Base-by-base conservation (phyloP, 805 yeast genomes). In the Barnettozyma californica region DNA sequence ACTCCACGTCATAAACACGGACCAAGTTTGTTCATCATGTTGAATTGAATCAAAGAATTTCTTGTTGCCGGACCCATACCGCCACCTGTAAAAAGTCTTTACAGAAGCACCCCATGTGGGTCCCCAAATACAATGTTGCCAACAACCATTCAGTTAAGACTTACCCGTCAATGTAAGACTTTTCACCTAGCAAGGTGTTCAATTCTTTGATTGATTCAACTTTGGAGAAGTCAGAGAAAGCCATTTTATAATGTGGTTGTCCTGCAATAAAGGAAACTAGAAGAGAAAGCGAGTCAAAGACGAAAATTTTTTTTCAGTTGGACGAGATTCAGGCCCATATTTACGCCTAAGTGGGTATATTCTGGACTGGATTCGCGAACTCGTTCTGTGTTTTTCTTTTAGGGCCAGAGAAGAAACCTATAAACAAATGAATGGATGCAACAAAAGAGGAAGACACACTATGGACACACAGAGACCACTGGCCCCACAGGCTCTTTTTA, bases 1-100 rank as follows among this genome's bases (percentile, higher is more conserved):
- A 83, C 73, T 75, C 88, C 95, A 83, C 90, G 87, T 88, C 95
- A 81, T 84, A 84, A 87, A 87, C 95, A 87, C 91, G 95, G 95
- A 87, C 95, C 95, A 87, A 84, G 76, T 64, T 67, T 66, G 74
- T 73, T 85, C 90, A 85, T 83, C 88, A 83, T 77, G 14, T 40
- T 13, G 43, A 26, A 23, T 27, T 14, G 21, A 8, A 27, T 20
- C 26, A 37, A 37, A 29, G 7, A 3, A 4, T 3, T 18, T 35
- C 14, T 35, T 18, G 21, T 18, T 18, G 23, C 10, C 7, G 5
- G 38, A 35, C 16, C 21, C n/a, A n/a, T n/a, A n/a, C n/a, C 18
- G 38, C 20, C 20, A 4, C 5, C 21, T 9, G 18, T 5, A 23
- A 21, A 31, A 40, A 38, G 34, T 16, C 23, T 37, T 41, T 26